Percentiles rank a stretch among this genome's conserved stretches.
Conservation (phyloP, 805 yeast genomes). For the Nakazawaea peltata region DNA sequence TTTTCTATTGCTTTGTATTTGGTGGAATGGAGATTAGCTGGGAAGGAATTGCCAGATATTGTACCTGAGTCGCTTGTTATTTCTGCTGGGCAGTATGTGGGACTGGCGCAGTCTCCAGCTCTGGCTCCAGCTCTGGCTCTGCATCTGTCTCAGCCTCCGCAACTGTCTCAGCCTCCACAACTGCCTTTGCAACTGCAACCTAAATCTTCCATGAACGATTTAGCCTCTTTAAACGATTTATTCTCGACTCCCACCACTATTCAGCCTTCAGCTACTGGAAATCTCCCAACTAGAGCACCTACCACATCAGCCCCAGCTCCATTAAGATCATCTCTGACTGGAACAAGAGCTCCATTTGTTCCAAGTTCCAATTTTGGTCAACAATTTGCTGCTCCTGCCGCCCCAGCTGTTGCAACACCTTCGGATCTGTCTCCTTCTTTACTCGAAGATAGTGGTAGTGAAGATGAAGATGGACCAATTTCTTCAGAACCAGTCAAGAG, state of each 20-base stretch:
- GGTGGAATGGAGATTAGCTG: slow-evolving; percentile 77
- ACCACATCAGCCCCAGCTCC: slow-evolving; percentile 10
- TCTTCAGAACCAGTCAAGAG: slow-evolving; percentile 15
- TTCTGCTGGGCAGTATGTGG: slow-evolving; percentile 17
- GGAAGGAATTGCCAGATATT: slow-evolving; percentile 67
- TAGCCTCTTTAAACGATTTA: slow-evolving; percentile 50
- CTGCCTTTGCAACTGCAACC: slow-evolving; percentile 27
- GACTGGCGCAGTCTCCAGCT: neutral
- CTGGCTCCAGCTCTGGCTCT: slow-evolving; percentile 13
- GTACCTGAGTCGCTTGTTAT: slow-evolving; percentile 59
- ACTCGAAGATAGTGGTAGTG: slow-evolving; percentile 25
- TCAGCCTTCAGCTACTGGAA: slow-evolving; percentile 3
- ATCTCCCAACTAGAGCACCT: slow-evolving; percentile 6
- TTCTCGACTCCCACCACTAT: slow-evolving; percentile 35
- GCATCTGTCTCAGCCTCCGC: slow-evolving; percentile 13
- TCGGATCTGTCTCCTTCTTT: no score
- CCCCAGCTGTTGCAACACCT: no score
- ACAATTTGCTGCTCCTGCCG: slow-evolving; percentile 32
- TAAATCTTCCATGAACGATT: slow-evolving; percentile 52
- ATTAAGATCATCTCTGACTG: slow-evolving; percentile 23
- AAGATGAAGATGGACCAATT: slow-evolving; percentile 24
- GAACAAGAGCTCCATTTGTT: slow-evolving; percentile 41
- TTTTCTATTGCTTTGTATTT: slow-evolving; percentile 91
- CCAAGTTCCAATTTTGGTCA: slow-evolving; percentile 89
- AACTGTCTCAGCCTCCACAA: slow-evolving; percentile 10